Conservation (phyloP, 1,284 basidiomycete genomes). For the Sutorius eximius region DNA sequence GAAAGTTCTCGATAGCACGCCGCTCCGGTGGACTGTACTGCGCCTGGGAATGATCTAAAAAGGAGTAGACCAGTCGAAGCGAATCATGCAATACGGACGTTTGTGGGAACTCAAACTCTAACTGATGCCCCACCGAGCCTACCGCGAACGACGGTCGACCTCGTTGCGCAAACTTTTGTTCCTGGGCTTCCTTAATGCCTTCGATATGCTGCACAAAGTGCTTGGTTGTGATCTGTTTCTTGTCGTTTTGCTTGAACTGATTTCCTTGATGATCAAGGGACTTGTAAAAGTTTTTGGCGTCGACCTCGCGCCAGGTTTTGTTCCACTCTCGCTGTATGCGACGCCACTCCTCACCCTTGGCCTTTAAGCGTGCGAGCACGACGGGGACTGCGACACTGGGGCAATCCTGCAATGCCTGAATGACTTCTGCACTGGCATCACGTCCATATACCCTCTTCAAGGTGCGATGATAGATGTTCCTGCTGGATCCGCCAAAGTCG, state of each 20-base stretch:
- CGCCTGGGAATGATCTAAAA: conserved; percentile 82
- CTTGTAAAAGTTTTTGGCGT: conserved; percentile 97
- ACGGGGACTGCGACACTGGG: conserved; percentile 92
- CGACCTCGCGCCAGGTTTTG: conserved; percentile 96
- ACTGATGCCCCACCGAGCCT: conserved; percentile 65
- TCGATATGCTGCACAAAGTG: conserved; percentile 91
- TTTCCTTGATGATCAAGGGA: conserved; percentile 95
- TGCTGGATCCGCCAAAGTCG: conserved; percentile 87
- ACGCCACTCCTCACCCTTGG: conserved; percentile 98
- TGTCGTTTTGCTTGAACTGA: conserved; percentile 94
- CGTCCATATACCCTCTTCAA: conserved; percentile 95
- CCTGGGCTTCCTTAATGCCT: conserved; percentile 69
- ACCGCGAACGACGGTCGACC: conserved; percentile 40
- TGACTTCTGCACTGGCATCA: conserved; percentile 81
- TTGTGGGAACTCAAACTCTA: conserved; percentile 81
- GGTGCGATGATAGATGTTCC: conserved; percentile 89
- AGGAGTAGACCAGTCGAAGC: conserved; percentile 87
- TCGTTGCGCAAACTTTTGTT: conserved; percentile 45
- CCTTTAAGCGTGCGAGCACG: conserved; percentile 86
- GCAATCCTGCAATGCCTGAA: conserved; percentile 90
- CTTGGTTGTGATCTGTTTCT: conserved; percentile 92
- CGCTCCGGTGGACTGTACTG: conserved; percentile 79
- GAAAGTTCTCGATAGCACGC: conserved; percentile 80
- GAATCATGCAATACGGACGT: conserved; percentile 82
- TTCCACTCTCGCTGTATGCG: conserved; percentile 94